Percentiles rank a stretch among this genome's conserved stretches.
Conservation (phyloP, 176 grass and related monocot genomes). For the Canna indica region DNA sequence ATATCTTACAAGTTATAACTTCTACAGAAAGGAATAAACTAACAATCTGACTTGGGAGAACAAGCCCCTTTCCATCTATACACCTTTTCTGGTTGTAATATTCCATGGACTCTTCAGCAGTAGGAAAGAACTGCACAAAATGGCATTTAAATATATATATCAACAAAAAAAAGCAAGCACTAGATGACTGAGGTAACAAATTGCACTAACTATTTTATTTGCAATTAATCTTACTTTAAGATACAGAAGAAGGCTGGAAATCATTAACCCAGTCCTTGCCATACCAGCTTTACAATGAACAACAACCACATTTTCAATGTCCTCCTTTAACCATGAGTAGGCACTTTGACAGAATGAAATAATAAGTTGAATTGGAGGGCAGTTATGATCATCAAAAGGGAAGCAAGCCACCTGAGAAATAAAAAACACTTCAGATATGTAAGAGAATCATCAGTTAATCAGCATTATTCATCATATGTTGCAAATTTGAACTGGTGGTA, state of each 20-base stretch:
- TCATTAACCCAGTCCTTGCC: slow-evolving; percentile 96
- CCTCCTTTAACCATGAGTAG: slow-evolving; percentile 97
- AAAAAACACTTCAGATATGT: slow-evolving; percentile 3
- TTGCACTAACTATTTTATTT: slow-evolving; percentile 7
- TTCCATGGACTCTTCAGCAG: slow-evolving; percentile 90
- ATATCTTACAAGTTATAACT: neutral
- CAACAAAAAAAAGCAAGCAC: neutral
- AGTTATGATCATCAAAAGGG: slow-evolving; percentile 98
- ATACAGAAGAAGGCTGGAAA: slow-evolving; percentile 90
- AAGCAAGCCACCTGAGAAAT: slow-evolving; percentile 82
- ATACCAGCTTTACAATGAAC: slow-evolving; percentile 99
- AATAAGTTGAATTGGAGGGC: slow-evolving; percentile 87
- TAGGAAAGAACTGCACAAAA: slow-evolving; percentile 81
- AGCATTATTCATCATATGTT: neutral
- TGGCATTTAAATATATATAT: neutral
- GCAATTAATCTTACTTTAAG: slow-evolving; percentile 54
- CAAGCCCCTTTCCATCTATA: slow-evolving; percentile 91
- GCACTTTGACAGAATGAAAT: slow-evolving; percentile 98
- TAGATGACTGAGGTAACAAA: slow-evolving; percentile 15
- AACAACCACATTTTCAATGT: slow-evolving; percentile 99
- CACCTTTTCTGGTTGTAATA: slow-evolving; percentile 99
- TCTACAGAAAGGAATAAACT: slow-evolving; percentile 33
- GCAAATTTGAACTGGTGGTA: neutral
- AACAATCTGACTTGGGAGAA: slow-evolving; percentile 99
- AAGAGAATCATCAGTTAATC: neutral